Percentiles rank a stretch among this genome's conserved stretches.
Conservation (phyloP, 1,284 basidiomycete genomes). For the Kwoniella shivajii region DNA sequence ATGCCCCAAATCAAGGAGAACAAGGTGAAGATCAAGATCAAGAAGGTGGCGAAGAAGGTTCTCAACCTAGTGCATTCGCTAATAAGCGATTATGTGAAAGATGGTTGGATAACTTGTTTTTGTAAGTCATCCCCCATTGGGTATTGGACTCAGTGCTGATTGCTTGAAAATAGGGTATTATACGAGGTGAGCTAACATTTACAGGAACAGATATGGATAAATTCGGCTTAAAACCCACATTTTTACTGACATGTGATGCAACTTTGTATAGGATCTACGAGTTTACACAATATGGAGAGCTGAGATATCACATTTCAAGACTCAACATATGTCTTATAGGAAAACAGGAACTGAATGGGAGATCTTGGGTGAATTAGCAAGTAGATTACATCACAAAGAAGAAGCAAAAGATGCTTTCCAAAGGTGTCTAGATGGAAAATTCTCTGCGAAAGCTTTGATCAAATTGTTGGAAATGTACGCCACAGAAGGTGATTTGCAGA, state of each 20-base stretch:
- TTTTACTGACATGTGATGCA: background rate
- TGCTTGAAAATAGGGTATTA: constrained; percentile 61
- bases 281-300: constrained; percentile 99
- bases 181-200: constrained; percentile 70
- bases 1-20: background rate
- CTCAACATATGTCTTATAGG: constrained; percentile 89
- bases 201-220: too few species aligned
- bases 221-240: background rate
- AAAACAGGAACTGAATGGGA: constrained; percentile 99
- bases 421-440: constrained; percentile 84
- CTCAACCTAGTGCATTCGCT: constrained; percentile 79
- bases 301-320: constrained; percentile 98
- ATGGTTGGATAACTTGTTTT: constrained; percentile 98
- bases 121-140: constrained; percentile 56
- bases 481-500: constrained; percentile 87
- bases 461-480: constrained; percentile 93
- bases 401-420: constrained; percentile 98
- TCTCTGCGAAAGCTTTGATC: constrained; percentile 87
- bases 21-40: background rate
- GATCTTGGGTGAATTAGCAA: constrained; percentile 91
- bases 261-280: constrained; percentile 72
- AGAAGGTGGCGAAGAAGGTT: constrained; percentile 11
- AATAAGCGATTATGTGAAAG: constrained; percentile 96
- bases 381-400: constrained; percentile 91
- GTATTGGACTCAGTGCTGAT: constrained; percentile 8